Evolutionary conservation across 306 rosid genomes (phyloP).

Genomic region (Pyrus pyrifolia): DNA sequence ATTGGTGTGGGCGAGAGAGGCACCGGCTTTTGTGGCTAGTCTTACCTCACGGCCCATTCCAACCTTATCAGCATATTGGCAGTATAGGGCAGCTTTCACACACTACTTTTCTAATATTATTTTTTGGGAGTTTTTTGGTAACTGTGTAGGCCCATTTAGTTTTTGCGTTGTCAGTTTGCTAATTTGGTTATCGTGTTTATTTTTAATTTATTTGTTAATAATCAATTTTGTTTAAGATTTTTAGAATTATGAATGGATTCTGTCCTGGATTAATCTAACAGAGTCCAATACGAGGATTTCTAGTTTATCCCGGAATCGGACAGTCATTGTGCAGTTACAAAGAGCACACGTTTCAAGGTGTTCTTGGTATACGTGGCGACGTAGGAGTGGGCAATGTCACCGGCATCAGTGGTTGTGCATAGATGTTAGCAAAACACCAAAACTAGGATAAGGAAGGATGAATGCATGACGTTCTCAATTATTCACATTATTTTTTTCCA

Average conservation of each 20-base stretch:
- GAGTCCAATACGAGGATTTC: no score
- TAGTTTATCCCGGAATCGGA: background rate
- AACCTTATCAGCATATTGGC: constrained; percentile 4
- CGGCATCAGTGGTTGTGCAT: constrained; percentile 10
- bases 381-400: constrained; percentile 1
- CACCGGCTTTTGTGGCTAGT: constrained; percentile 11
- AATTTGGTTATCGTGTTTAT: no score
- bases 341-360: constrained; percentile 14
- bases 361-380: constrained; percentile 8
- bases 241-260: no score
- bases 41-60: background rate
- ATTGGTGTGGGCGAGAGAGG: background rate
- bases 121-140: no score
- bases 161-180: no score
- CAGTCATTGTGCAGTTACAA: background rate
- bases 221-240: no score
- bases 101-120: no score
- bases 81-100: background rate
- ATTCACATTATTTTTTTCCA: background rate
- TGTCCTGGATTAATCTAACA: no score
- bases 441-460: constrained; percentile 46
- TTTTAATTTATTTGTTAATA: no score
- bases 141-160: no score
- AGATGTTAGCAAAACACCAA: constrained; percentile 18
- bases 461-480: constrained; percentile 21